Evolutionary conservation across 257 asterid genomes (phyloP), one percentile per base, ranked within the genome.

Genomic region (Anisodus acutangulus): DNA sequence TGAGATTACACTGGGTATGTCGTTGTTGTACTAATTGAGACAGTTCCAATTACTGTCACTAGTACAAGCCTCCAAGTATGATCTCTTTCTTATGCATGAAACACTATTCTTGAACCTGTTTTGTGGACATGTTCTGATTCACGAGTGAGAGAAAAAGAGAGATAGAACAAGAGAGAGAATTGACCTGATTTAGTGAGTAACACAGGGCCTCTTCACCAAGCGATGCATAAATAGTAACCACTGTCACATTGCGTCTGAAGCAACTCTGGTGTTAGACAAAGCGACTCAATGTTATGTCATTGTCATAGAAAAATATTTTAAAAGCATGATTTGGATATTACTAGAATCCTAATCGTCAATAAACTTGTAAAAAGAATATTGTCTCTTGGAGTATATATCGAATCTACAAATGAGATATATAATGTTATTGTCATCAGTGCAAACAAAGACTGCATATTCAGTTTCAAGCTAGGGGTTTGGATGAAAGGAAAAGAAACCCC

Each of bases 131-230:
- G 66, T 13, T 13, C 66, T 78, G 64, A 15, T 53, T 53, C 11
- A 0, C 3, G 64, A 78, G 15, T 26, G 64, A 31, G 15, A 76
- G 8, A 64, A 26, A 13, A 60, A 70, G 64, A 13, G 55, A 8
- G 19, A 76, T 43, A 72, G 26, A 22, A 26, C 1, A 12, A 58
- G 58, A 41, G 55, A 35, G 85, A 15, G 83, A 31, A 54, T 74
- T 63, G 62, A 97, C 99, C 99, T 97, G 98, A 66, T 97, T 97
- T 85, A 95, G 89, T 64, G 98, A 95, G 92, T 95, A 94, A 71
- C 99, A 93, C 35, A 97, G 89, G 85, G 99, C 99, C 86, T 93
- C 99, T 90, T 97, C 99, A 72, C 99, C 98, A 37, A 95, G 86
- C 63, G 99, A 97, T 86, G 99, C 94, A 88, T 97, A 97, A 76